These are phyloP conservation scores for Nakaseomyces uthaithaninus DNA, from an alignment of 1,139 yeast species.

Conservation along the genomic window DNA sequence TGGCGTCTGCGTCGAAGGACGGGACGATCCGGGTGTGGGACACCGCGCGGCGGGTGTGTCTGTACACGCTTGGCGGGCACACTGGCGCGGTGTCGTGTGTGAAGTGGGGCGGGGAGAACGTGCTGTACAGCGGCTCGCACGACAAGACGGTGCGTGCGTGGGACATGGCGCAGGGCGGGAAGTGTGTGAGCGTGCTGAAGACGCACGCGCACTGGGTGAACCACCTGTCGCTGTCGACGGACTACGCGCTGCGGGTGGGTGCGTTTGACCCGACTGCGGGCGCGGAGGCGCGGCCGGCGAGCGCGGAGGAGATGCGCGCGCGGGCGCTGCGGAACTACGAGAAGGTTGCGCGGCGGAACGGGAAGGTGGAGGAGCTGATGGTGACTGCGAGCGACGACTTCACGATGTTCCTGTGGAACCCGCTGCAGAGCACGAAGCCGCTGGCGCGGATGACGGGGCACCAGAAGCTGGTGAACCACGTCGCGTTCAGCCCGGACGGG, in stretches of 20 bases:
- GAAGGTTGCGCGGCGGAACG: slow-evolving; percentile 67
- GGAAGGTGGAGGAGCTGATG: slow-evolving; percentile 64
- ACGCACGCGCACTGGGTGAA: slow-evolving; percentile 98
- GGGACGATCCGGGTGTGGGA: slow-evolving; percentile 91
- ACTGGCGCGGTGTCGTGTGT: slow-evolving; percentile 85
- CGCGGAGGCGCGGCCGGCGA: slow-evolving; percentile 39
- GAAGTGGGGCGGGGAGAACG: slow-evolving; percentile 89
- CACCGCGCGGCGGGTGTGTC: slow-evolving; percentile 58
- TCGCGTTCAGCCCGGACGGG: slow-evolving; percentile 93
- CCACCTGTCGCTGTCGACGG: slow-evolving; percentile 86
- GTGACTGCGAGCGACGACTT: slow-evolving; percentile 96
- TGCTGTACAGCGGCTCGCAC: slow-evolving; percentile 84
- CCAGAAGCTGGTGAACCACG: slow-evolving; percentile 93
- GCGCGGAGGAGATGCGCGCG: slow-evolving; percentile 48
- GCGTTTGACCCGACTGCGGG: slow-evolving; percentile 62
- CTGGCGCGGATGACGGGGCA: slow-evolving; percentile 94
- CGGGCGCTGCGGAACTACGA: slow-evolving; percentile 64
- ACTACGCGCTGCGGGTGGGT: slow-evolving; percentile 77
- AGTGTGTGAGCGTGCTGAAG: slow-evolving; percentile 67
- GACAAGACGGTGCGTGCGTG: slow-evolving; percentile 91
- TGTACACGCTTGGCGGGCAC: slow-evolving; percentile 78
- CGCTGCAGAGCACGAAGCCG: slow-evolving; percentile 71
- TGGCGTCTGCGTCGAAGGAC: slow-evolving; percentile 88
- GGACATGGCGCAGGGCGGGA: slow-evolving; percentile 70
- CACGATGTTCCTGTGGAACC: slow-evolving; percentile 97